Base-by-base conservation (phyloP, 805 yeast species). In the Wickerhamomyces strasburgensis region DNA sequence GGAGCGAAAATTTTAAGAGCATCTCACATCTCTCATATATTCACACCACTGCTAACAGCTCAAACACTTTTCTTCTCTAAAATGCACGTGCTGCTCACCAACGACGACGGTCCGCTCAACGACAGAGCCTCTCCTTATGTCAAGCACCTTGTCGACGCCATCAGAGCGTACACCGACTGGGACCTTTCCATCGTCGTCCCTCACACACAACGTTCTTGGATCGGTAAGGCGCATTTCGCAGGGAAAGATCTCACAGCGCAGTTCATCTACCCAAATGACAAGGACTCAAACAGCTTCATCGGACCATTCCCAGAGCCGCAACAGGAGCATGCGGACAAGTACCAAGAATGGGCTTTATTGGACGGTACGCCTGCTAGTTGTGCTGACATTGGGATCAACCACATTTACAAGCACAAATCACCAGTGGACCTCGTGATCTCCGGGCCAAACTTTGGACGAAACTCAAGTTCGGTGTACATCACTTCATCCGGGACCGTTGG, bases 341-440 rank as follows among this genome's bases (percentile, higher is more conserved):
- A 65, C 47, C 79, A 80, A 50, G 95, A 87, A 59, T 93, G 98
- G 97, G 72, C 78, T 27, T 63, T 90, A 33, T 65, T 93, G 9
- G 88, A 86, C 58, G 95, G 96, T 29, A 93, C 98, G 0, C 98
- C 98, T 0, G 98, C 98, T 13, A 84, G 96, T 2, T 87, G 97
- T 61, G 73, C 95, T 4, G 96, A 90, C 60, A 75, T 93, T 38
- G 98, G 97, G 2, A 61, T 85, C 30, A 80, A 86, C 51, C 87
- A 86, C 54, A 57, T 88, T 38, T 67, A 72, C 40, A 58, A 65
- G 16, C 65, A 71, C 31, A 62, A 65, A 27, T 73, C 72, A 4
- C 81, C 82, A 1, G 76, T 89, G 16, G 97, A 93, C 60, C 64
- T 90, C 41, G 96, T 93, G 5, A 59, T 93, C 16, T 84, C 95